Percentiles rank a stretch among this genome's conserved stretches.
Conservation (phyloP, 331 rosid genomes). For the Acacia pycnantha region DNA sequence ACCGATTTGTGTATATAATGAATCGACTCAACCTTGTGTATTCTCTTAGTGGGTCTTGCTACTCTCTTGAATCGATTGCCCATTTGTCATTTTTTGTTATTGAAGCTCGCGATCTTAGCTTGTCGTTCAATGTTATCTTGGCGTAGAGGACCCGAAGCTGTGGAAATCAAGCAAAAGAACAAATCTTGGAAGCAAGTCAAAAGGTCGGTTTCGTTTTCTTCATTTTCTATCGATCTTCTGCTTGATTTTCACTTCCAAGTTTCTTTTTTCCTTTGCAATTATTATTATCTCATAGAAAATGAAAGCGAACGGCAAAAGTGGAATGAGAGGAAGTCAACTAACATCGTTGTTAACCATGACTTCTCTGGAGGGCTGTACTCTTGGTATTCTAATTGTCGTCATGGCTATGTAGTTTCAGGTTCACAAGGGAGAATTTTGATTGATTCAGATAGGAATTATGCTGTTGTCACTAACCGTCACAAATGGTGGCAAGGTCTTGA, state of each 20-base stretch:
- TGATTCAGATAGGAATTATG: slow-evolving; percentile 40
- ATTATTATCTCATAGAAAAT: slow-evolving; percentile 41
- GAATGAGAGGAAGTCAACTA: slow-evolving; percentile 36
- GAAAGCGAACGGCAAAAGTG: slow-evolving; percentile 26
- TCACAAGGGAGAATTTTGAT: slow-evolving; percentile 32
- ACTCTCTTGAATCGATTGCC: background rate
- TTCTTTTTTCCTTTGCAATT: background rate
- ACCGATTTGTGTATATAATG: background rate
- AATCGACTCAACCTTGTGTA: background rate
- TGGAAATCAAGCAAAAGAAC: slow-evolving; percentile 44
- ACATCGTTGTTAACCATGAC: slow-evolving; percentile 72
- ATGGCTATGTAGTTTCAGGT: slow-evolving; percentile 56
- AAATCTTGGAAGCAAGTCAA: slow-evolving; percentile 31
- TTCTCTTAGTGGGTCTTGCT: background rate
- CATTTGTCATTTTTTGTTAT: background rate
- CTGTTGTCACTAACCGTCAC: slow-evolving; percentile 60
- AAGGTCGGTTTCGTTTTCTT: slow-evolving; percentile 34
- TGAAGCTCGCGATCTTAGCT: slow-evolving; percentile 1
- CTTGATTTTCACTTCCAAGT: slow-evolving; percentile 10
- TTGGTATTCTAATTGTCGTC: slow-evolving; percentile 71
- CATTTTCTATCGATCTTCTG: background rate
- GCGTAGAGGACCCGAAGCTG: slow-evolving; percentile 42
- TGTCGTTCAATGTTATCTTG: slow-evolving; percentile 28
- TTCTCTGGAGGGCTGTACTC: slow-evolving; percentile 70
- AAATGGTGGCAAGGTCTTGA: slow-evolving; percentile 94